Conservation (phyloP, 495 filamentous ascomycete species). For the Arthonia radiata region DNA sequence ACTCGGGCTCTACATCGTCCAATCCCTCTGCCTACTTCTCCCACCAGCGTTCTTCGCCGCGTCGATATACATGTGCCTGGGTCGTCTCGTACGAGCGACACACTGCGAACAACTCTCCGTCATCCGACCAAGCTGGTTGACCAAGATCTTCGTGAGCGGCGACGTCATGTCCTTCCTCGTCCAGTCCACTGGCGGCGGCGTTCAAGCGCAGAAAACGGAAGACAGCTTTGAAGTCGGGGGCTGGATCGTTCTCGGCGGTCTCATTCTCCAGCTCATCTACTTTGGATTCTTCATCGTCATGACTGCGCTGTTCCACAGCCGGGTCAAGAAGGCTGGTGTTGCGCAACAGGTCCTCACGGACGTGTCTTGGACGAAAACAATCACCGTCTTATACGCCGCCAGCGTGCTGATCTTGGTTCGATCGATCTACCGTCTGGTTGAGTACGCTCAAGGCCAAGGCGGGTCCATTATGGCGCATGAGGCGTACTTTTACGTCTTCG, state of each 20-base stretch:
- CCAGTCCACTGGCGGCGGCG: slow-evolving; percentile 4
- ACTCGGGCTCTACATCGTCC: slow-evolving; percentile 19
- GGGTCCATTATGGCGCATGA: slow-evolving; percentile 10
- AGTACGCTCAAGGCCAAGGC: slow-evolving; percentile 10
- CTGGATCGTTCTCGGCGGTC: slow-evolving; percentile 7
- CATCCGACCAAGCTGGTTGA: background rate
- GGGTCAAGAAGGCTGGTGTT: slow-evolving; percentile 1
- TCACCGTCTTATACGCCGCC: slow-evolving; percentile 11
- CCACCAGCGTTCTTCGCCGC: slow-evolving; percentile 27
- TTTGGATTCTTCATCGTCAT: slow-evolving; percentile 5
- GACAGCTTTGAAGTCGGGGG: too few species aligned
- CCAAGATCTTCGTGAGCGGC: slow-evolving; percentile 13
- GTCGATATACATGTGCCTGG: slow-evolving; percentile 31
- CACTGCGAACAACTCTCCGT: slow-evolving; percentile 16
- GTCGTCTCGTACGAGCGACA: slow-evolving; percentile 20
- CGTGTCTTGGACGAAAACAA: slow-evolving; percentile 3
- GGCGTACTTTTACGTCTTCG: slow-evolving; percentile 16
- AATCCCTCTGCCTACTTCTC: slow-evolving; percentile 20
- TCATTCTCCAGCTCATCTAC: slow-evolving; percentile 6
- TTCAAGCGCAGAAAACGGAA: too few species aligned
- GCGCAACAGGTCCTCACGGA: background rate
- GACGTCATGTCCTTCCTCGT: slow-evolving; percentile 12
- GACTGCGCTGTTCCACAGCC: slow-evolving; percentile 3
- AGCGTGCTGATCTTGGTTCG: slow-evolving; percentile 11
- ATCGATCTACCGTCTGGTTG: slow-evolving; percentile 14